A percentile compares a stretch with the other conserved stretches of the same genome.
Conservation (phyloP, 768 basidiomycete genomes). For the Amanita exitialis region DNA sequence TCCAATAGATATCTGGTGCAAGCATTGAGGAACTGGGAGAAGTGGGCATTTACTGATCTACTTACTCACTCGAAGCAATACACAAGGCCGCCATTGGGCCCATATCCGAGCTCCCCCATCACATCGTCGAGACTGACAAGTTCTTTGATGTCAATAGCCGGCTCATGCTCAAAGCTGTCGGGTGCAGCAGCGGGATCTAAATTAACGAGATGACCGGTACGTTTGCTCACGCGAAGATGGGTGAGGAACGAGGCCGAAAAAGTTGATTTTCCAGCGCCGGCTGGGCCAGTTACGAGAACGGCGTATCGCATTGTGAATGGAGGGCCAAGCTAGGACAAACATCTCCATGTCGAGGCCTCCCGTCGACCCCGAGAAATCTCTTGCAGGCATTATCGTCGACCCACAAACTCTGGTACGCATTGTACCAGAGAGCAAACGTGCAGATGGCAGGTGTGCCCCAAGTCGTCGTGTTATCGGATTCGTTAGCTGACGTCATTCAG, state of each 20-base stretch:
- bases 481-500: constrained; percentile 28
- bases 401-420: constrained; percentile 82
- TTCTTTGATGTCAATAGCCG: constrained; percentile 89
- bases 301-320: constrained; percentile 66
- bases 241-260: constrained; percentile 84
- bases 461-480: constrained; percentile 8
- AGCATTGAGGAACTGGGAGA: neutral
- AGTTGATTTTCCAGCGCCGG: constrained; percentile 96
- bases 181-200: constrained; percentile 90
- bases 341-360: constrained; percentile 65
- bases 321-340: constrained; percentile 3
- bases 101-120: constrained; percentile 90
- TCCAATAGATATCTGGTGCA: constrained; percentile 77
- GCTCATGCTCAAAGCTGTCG: constrained; percentile 85
- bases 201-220: constrained; percentile 89
- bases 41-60: constrained; percentile 13
- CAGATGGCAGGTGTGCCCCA: constrained; percentile 74
- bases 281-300: constrained; percentile 87
- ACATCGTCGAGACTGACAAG: constrained; percentile 90
- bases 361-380: constrained; percentile 57
- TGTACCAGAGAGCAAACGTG: constrained; percentile 72
- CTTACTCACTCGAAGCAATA: constrained; percentile 99
- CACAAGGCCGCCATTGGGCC: constrained; percentile 93
- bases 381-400: constrained; percentile 76
- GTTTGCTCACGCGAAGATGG: constrained; percentile 73